A percentile compares a stretch with the other conserved stretches of the same genome.
These are phyloP conservation scores for Linnemannia hyalina DNA, from an alignment of 192 early-diverging fungal species.

Conservation along the genomic window DNA sequence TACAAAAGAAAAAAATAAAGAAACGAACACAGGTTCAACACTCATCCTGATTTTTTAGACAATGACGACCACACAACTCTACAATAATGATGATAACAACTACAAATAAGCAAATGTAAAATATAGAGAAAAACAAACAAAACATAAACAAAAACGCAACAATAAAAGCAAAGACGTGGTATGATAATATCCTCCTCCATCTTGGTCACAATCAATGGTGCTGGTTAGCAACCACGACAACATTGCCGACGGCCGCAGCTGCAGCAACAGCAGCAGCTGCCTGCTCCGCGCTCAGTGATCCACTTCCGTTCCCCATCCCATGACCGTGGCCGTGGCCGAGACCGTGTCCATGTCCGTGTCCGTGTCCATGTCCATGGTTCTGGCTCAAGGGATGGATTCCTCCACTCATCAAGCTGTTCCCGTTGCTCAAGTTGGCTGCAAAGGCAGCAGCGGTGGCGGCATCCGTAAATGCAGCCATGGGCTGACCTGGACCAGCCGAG, in stretches of 20 bases:
- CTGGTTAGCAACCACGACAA: neutral
- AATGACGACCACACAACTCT: neutral
- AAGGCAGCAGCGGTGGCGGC: neutral
- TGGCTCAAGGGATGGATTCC: slow-evolving; percentile 5
- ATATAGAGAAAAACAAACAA: neutral
- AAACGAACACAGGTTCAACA: neutral
- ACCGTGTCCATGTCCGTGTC: neutral
- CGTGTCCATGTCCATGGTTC: neutral
- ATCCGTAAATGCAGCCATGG: slow-evolving; percentile 34
- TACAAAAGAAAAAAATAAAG: neutral
- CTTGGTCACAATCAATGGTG: neutral
- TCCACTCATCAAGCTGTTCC: neutral
- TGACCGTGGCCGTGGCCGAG: neutral
- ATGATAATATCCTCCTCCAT: neutral
- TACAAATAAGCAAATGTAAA: neutral
- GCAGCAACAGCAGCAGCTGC: neutral
- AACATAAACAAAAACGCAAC: neutral
- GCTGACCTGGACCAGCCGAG: slow-evolving; percentile 39
- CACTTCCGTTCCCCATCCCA: neutral
- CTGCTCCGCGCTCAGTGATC: neutral
- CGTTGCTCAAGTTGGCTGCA: neutral
- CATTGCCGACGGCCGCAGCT: neutral
- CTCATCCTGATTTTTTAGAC: neutral
- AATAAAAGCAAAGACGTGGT: neutral
- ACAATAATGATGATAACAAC: neutral